phyloP scores from a whole-genome alignment of 495 filamentous ascomycete genomes.

The Letharia columbiana region DNA sequence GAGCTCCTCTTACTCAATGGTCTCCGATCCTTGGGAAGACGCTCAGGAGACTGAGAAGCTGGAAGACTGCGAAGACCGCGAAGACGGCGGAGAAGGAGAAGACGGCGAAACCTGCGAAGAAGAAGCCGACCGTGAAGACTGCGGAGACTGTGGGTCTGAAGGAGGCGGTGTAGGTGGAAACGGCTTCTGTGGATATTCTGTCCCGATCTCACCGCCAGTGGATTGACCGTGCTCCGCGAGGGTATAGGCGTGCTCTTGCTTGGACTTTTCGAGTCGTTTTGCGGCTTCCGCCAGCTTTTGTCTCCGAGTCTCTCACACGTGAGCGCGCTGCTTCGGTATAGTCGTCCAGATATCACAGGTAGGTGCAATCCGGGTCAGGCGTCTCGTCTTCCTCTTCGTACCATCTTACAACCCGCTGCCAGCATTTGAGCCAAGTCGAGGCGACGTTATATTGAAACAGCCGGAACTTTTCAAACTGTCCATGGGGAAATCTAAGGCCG shows the following conservation, averaged over 20 bases:
- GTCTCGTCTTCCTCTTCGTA: background rate
- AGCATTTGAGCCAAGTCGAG: background rate
- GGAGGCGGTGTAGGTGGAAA: no score
- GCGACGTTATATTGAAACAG: background rate
- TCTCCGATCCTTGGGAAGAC: background rate
- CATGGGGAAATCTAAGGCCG: background rate
- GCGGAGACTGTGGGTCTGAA: no score
- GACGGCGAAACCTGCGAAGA: background rate
- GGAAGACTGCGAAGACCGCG: background rate
- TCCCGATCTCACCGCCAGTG: background rate
- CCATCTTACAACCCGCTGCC: background rate
- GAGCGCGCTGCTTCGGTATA: background rate
- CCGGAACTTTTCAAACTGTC: background rate
- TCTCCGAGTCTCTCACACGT: background rate
- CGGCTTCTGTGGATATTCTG: background rate
- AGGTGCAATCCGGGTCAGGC: background rate
- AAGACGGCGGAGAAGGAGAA: background rate
- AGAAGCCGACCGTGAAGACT: no score
- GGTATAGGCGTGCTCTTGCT: background rate
- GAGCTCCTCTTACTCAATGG: background rate
- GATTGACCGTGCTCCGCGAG: background rate
- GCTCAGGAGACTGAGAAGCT: background rate
- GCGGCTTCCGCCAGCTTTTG: background rate
- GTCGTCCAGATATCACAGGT: background rate
- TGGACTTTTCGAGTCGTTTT: background rate